Evolutionary conservation across 257 asterid species (phyloP).

Genomic region (Primulina huaijiensis): DNA sequence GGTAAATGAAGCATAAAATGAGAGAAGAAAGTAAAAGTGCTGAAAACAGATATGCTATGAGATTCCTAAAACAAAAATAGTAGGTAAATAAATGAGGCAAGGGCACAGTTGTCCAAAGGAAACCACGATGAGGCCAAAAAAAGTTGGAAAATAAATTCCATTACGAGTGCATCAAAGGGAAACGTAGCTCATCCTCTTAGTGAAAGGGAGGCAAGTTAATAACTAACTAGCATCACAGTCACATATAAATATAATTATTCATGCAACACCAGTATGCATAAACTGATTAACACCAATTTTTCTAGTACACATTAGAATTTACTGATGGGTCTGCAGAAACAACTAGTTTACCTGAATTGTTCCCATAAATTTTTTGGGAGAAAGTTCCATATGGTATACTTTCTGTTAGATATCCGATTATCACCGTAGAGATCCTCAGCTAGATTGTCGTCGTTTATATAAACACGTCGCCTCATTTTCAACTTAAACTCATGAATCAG

Average conservation of each 20-base stretch:
- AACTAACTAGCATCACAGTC: too few species aligned
- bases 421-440: conserved; percentile 68
- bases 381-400: conserved; percentile 90
- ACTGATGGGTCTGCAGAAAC: conserved; percentile 6
- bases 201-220: conserved; percentile 9
- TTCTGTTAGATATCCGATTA: conserved; percentile 92
- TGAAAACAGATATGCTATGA: conserved; percentile 5
- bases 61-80: background rate
- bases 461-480: conserved; percentile 86
- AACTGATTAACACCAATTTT: conserved; percentile 4
- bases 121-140: conserved; percentile 4
- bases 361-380: conserved; percentile 98
- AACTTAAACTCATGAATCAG: conserved; percentile 26
- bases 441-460: conserved; percentile 77
- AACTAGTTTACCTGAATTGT: conserved; percentile 74
- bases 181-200: conserved; percentile 13
- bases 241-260: background rate
- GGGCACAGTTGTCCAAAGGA: conserved; percentile 10
- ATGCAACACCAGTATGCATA: conserved; percentile 5
- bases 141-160: background rate
- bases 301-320: conserved; percentile 13
- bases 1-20: conserved; percentile 15
- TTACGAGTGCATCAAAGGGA: conserved; percentile 15
- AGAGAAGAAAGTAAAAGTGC: background rate
- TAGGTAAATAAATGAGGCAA: conserved; percentile 8